Percentiles rank a stretch among this genome's conserved stretches.
phyloP scores from a whole-genome alignment of 2,329 filamentous ascomycete species.

The Phyllosticta citribraziliensis region DNA sequence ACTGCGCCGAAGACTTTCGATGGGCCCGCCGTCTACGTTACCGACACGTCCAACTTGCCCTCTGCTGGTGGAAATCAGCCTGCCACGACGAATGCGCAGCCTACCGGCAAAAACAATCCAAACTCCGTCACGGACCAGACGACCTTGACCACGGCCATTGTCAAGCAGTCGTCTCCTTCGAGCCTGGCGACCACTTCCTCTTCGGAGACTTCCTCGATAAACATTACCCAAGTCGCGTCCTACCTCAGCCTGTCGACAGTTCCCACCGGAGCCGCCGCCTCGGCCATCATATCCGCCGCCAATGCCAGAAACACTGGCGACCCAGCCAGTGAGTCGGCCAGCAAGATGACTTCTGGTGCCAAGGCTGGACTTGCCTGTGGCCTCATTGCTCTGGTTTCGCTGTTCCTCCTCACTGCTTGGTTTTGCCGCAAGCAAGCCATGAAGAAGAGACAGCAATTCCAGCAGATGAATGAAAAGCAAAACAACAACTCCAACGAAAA shows the following conservation, averaged over 20 bases:
- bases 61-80: not conserved
- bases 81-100: not conserved
- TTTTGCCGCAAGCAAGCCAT: constrained; percentile 28
- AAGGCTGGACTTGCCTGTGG: constrained; percentile 84
- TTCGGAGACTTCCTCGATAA: constrained; percentile 8
- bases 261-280: not conserved
- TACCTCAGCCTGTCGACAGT: not conserved
- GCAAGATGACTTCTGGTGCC: constrained; percentile 36
- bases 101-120: not conserved
- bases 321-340: constrained; percentile 14
- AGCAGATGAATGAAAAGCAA: not conserved
- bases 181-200: constrained; percentile 14
- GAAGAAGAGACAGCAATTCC: constrained; percentile 50
- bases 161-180: constrained; percentile 9
- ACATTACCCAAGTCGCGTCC: not conserved
- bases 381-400: constrained; percentile 57
- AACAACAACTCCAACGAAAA: constrained; percentile 1
- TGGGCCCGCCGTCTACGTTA: constrained; percentile 29
- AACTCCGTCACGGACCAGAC: not conserved
- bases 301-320: constrained; percentile 18
- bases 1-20: constrained; percentile 44
- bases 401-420: constrained; percentile 62
- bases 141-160: not conserved
- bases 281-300: not conserved
- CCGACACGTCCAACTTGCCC: constrained; percentile 12